These are phyloP conservation scores for Pyrenochaeta sp. DNA, from an alignment of 2,329 filamentous ascomycete species.

Conservation along the genomic window DNA sequence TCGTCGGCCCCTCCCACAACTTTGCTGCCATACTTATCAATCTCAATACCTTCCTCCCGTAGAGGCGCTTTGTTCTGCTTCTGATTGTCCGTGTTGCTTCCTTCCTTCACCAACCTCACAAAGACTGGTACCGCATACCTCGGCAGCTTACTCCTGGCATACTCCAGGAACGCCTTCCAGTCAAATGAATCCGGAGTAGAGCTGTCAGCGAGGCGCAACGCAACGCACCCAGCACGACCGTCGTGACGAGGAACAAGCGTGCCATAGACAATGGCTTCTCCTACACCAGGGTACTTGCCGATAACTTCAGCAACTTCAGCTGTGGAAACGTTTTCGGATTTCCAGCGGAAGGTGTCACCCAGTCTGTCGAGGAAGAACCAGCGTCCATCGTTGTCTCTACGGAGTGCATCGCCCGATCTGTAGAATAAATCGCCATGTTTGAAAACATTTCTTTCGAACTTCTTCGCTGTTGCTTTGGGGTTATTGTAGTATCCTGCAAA, in stretches of 20 bases:
- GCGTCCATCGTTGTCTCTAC: conserved; percentile 52
- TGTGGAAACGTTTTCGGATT: conserved; percentile 57
- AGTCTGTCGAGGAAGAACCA: conserved; percentile 59
- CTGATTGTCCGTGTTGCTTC: conserved; percentile 73
- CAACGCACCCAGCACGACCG: conserved; percentile 63
- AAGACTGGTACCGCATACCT: conserved; percentile 79
- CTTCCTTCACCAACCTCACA: conserved; percentile 66
- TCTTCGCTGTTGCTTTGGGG: conserved; percentile 68
- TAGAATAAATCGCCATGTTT: conserved; percentile 56
- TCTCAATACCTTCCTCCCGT: conserved; percentile 71
- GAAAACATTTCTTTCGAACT: conserved; percentile 56
- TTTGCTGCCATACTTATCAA: conserved; percentile 47
- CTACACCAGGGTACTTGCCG: conserved; percentile 51
- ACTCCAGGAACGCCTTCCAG: conserved; percentile 33
- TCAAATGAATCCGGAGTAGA: conserved; percentile 34
- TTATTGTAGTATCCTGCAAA: conserved; percentile 74
- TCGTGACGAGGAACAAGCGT: conserved; percentile 55
- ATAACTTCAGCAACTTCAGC: conserved; percentile 56
- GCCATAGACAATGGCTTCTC: conserved; percentile 58
- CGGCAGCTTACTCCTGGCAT: conserved; percentile 58
- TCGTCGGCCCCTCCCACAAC: conserved; percentile 32
- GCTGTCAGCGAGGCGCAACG: conserved; percentile 62
- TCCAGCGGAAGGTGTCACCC: conserved; percentile 60
- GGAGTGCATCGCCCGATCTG: conserved; percentile 55
- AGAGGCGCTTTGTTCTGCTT: conserved; percentile 80